Percentiles rank a stretch among this genome's conserved stretches.
phyloP scores from a whole-genome alignment of 129 eudicot species.

The Arctium minus region DNA sequence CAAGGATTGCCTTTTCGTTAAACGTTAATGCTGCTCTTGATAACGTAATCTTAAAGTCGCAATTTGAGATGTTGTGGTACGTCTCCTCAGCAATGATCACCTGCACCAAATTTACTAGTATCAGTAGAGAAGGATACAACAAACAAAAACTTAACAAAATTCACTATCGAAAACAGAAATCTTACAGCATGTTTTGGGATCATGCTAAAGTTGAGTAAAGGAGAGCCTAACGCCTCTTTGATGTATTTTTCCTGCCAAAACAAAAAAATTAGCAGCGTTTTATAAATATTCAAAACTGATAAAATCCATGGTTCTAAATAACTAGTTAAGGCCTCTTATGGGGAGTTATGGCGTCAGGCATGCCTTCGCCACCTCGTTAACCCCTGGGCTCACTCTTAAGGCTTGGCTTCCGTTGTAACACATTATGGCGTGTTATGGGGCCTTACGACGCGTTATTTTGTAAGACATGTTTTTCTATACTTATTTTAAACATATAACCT shows the following conservation, averaged over 20 bases:
- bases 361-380: too few relatives aligned
- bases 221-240: constrained; percentile 66
- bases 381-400: too few relatives aligned
- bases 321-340: too few relatives aligned
- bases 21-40: constrained; percentile 60
- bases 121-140: not conserved
- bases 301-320: too few relatives aligned
- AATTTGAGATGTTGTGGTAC: constrained; percentile 46
- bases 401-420: too few relatives aligned
- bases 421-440: too few relatives aligned
- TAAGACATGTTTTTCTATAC: too few relatives aligned
- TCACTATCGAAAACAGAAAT: not conserved
- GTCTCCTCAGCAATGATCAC: constrained; percentile 69
- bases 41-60: constrained; percentile 50
- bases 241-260: constrained; percentile 54
- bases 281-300: not conserved
- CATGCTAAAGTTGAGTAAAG: constrained; percentile 47
- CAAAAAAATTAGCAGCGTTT: not conserved
- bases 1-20: constrained; percentile 40
- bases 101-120: constrained; percentile 25
- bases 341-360: too few relatives aligned
- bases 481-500: too few relatives aligned
- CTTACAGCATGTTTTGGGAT: constrained; percentile 67
- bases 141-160: not conserved
- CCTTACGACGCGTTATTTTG: too few relatives aligned